phyloP scores from a whole-genome alignment of 768 basidiomycete genomes.

The Agaricus blazei region DNA sequence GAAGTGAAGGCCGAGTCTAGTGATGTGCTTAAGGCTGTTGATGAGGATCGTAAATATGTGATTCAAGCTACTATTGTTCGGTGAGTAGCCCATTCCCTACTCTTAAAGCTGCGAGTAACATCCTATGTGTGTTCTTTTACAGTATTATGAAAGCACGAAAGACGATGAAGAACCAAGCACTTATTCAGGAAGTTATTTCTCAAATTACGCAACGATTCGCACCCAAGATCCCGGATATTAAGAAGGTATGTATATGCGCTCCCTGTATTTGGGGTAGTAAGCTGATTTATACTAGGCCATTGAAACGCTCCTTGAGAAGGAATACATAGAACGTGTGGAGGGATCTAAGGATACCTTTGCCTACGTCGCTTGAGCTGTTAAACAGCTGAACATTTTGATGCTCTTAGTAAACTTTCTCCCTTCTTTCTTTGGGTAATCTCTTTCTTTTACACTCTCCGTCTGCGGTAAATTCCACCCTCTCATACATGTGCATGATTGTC shows the following conservation, averaged over 20 bases:
- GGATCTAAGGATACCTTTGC: conserved; percentile 87
- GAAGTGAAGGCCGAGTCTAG: conserved; percentile 89
- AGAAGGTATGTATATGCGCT: conserved; percentile 66
- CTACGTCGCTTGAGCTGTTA: conserved; percentile 54
- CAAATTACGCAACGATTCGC: conserved; percentile 86
- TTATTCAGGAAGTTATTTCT: conserved; percentile 88
- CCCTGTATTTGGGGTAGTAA: conserved; percentile 11
- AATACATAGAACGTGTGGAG: conserved; percentile 94
- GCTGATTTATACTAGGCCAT: conserved; percentile 55
- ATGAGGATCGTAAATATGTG: conserved; percentile 95
- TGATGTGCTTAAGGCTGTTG: conserved; percentile 90
- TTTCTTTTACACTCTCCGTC: neutral
- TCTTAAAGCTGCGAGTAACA: neutral
- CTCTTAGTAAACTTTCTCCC: neutral
- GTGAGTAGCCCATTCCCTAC: conserved; percentile 22
- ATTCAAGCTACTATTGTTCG: conserved; percentile 94
- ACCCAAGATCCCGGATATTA: conserved; percentile 94
- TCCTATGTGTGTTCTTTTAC: conserved; percentile 1
- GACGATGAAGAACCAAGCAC: conserved; percentile 89
- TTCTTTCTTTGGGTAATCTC: neutral
- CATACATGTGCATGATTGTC: neutral
- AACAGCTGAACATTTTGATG: conserved; percentile 7
- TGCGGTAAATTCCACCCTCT: neutral
- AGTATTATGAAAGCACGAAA: conserved; percentile 96
- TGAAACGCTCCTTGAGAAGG: conserved; percentile 89